A percentile compares a stretch with the other conserved stretches of the same genome.
Conservation (phyloP, 345 rosid species). For the Citrus cavaleriei region DNA sequence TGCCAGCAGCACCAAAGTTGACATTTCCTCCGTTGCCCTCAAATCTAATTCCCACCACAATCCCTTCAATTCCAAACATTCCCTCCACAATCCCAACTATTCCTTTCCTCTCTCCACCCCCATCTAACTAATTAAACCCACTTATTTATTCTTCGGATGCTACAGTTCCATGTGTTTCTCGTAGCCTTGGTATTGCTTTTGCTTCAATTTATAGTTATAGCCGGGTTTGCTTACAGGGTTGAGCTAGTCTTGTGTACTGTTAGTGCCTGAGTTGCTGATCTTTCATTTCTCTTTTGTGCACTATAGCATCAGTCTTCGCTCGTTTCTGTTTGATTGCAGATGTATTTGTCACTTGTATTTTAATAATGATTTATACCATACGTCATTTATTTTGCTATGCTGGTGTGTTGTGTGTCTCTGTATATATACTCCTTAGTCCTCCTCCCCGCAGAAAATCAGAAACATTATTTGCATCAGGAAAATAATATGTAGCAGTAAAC, state of each 20-base stretch:
- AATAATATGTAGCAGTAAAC: neutral
- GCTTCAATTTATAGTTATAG: neutral
- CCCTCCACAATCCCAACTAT: neutral
- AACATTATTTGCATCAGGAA: neutral
- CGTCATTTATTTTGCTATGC: neutral
- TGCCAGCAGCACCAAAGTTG: constrained; percentile 9
- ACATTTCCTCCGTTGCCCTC: constrained; percentile 4
- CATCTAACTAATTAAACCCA: constrained; percentile 17
- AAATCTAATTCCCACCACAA: neutral
- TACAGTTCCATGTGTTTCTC: neutral
- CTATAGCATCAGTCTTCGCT: neutral
- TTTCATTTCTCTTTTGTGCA: neutral
- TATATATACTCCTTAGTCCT: neutral
- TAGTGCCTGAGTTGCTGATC: neutral
- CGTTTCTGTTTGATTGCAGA: neutral
- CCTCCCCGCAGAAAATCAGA: neutral
- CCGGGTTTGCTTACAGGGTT: neutral
- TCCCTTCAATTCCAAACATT: constrained; percentile 7
- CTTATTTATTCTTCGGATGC: neutral
- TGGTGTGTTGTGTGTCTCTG: neutral
- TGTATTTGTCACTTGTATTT: neutral
- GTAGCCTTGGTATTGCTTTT: neutral
- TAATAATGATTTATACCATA: neutral
- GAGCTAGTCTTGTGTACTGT: neutral
- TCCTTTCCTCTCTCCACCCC: constrained; percentile 12